Evolutionary conservation across 805 yeast species (phyloP).

Genomic region (Saccharomyces paradoxus): DNA sequence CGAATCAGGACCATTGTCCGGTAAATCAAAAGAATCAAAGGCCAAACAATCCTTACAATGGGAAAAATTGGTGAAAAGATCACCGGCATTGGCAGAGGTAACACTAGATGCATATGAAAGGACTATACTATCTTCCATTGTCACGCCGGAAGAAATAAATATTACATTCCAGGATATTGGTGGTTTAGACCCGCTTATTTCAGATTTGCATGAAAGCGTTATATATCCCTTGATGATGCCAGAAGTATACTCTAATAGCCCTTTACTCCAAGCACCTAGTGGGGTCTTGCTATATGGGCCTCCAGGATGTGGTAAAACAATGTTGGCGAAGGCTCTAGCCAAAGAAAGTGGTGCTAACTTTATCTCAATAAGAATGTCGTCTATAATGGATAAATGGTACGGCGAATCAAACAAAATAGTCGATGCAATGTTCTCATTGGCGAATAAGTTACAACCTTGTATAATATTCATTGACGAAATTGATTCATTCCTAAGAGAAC

Average conservation of each 20-base stretch:
- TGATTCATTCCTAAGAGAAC: constrained; percentile 84
- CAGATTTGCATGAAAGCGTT: constrained; percentile 81
- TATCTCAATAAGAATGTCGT: constrained; percentile 84
- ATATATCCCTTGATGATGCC: constrained; percentile 79
- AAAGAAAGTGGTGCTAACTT: constrained; percentile 87
- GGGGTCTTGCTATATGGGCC: constrained; percentile 92
- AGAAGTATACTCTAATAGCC: constrained; percentile 60
- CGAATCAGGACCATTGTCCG: constrained; percentile 35
- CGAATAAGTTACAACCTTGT: constrained; percentile 85
- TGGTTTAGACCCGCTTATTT: constrained; percentile 74
- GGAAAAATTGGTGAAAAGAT: constrained; percentile 46
- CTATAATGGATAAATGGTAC: constrained; percentile 94
- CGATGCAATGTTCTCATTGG: constrained; percentile 86
- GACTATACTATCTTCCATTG: constrained; percentile 65
- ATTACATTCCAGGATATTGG: constrained; percentile 78
- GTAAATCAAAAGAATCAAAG: constrained; percentile 49
- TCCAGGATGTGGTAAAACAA: constrained; percentile 96
- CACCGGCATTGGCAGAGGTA: constrained; percentile 48
- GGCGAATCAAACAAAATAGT: constrained; percentile 93
- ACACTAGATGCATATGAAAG: constrained; percentile 65
- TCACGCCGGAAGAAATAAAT: constrained; percentile 75
- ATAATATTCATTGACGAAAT: constrained; percentile 93
- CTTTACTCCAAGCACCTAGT: constrained; percentile 81
- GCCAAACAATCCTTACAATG: constrained; percentile 50
- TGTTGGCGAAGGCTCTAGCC: constrained; percentile 94